Conservation (phyloP, 176 grass and related monocot species). For the Carex pumila region DNA sequence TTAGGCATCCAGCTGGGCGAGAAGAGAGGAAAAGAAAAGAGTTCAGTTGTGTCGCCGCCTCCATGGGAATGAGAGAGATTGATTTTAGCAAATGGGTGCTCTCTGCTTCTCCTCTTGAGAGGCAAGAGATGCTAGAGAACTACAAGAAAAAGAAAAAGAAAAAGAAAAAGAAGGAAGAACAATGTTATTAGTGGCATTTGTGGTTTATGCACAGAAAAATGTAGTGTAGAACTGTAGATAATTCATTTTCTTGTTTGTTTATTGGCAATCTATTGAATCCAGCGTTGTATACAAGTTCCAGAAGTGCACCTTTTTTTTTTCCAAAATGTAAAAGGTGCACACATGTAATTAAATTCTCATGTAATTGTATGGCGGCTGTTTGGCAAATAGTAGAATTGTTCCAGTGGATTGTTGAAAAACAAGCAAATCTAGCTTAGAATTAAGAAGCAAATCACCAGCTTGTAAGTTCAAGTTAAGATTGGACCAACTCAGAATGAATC, state of each 20-base stretch:
- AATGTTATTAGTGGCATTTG: neutral
- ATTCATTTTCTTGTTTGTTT: neutral
- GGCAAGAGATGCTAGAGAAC: constrained; percentile 38
- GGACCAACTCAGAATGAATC: neutral
- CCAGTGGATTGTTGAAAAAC: neutral
- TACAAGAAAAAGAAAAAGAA: constrained; percentile 71
- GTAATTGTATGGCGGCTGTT: neutral
- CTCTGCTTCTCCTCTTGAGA: constrained; percentile 40
- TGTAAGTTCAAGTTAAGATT: neutral
- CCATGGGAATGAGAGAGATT: constrained; percentile 61
- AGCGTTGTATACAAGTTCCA: neutral
- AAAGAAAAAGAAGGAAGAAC: neutral
- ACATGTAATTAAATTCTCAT: neutral
- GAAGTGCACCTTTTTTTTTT: neutral
- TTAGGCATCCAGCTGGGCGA: constrained; percentile 15
- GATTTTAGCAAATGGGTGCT: constrained; percentile 88
- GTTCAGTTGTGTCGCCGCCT: constrained; percentile 49
- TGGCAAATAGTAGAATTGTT: neutral
- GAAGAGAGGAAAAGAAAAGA: constrained; percentile 61
- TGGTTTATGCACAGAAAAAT: neutral
- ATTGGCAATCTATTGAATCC: neutral
- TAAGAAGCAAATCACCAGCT: neutral
- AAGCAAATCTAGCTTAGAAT: neutral
- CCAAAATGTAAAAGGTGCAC: neutral
- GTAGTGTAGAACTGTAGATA: neutral